Percentiles rank a stretch among this genome's conserved stretches.
phyloP scores from a whole-genome alignment of 2,329 filamentous ascomycete genomes.

The Colletotrichum destructivum region DNA sequence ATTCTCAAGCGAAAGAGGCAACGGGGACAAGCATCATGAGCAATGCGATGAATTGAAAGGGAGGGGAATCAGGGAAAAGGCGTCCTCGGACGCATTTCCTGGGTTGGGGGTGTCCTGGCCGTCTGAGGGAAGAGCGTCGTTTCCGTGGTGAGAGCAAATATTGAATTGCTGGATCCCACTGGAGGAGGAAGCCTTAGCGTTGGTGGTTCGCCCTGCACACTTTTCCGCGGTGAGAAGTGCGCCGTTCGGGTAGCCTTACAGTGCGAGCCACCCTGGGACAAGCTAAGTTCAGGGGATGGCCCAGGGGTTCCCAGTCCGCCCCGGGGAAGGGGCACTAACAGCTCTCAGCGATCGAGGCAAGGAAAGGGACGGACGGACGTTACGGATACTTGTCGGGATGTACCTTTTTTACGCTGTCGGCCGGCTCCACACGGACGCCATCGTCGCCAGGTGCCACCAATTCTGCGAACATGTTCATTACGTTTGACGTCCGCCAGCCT shows the following conservation, averaged over 20 bases:
- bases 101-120: constrained; percentile 7
- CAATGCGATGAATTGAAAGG: constrained; percentile 5
- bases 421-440: constrained; percentile 1
- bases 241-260: constrained; percentile 33
- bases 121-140: constrained; percentile 7
- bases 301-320: constrained; percentile 1
- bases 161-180: constrained; percentile 27
- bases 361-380: neutral
- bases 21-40: constrained; percentile 27
- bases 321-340: constrained; percentile 13
- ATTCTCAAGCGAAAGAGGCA: constrained; percentile 22
- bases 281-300: neutral
- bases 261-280: constrained; percentile 31
- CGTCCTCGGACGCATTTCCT: constrained; percentile 23
- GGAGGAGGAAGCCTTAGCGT: neutral
- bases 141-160: constrained; percentile 38
- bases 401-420: neutral
- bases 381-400: neutral
- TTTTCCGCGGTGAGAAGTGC: constrained; percentile 24
- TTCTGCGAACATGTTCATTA: constrained; percentile 27
- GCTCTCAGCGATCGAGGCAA: neutral
- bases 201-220: constrained; percentile 24
- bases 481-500: constrained; percentile 23
- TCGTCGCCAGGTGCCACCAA: constrained; percentile 36
- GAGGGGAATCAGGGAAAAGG: neutral